Conservation (phyloP, 768 basidiomycete genomes). For the Boletus reticuloceps region DNA sequence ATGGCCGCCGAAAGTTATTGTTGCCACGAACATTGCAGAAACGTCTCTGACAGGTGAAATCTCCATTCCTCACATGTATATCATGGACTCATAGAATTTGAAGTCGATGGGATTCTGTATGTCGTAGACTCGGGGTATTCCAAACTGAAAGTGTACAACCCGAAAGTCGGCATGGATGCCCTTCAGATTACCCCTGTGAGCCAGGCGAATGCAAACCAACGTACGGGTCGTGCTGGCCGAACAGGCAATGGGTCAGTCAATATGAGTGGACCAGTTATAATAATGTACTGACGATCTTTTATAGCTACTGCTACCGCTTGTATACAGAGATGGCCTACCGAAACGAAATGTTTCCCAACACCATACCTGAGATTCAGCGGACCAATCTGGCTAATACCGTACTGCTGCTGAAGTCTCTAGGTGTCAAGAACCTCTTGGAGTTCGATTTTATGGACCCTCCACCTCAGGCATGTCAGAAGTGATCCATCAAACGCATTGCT, state of each 20-base stretch:
- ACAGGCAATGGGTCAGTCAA: constrained; percentile 85
- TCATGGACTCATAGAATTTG: constrained; percentile 2
- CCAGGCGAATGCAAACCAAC: constrained; percentile 96
- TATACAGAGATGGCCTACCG: constrained; percentile 97
- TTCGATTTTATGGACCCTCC: constrained; percentile 99
- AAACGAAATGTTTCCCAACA: constrained; percentile 93
- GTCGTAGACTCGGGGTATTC: constrained; percentile 97
- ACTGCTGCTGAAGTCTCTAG: constrained; percentile 88
- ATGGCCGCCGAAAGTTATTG: constrained; percentile 94
- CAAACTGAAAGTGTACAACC: constrained; percentile 98
- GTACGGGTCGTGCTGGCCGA: constrained; percentile 93
- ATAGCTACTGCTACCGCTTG: constrained; percentile 90
- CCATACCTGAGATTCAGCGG: constrained; percentile 97
- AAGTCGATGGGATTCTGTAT: constrained; percentile 96
- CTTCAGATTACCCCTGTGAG: constrained; percentile 98
- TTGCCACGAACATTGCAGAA: constrained; percentile 98
- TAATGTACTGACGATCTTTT: neutral
- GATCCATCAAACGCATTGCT: neutral
- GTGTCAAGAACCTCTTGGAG: constrained; percentile 95
- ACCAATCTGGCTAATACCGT: constrained; percentile 99
- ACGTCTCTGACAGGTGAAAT: constrained; percentile 85
- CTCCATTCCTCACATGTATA: neutral
- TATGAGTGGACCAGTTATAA: neutral
- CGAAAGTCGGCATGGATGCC: constrained; percentile 99
- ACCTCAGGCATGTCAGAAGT: constrained; percentile 64